Evolutionary conservation across 805 yeast genomes (phyloP).

Genomic region (Ascoidea tarda): DNA sequence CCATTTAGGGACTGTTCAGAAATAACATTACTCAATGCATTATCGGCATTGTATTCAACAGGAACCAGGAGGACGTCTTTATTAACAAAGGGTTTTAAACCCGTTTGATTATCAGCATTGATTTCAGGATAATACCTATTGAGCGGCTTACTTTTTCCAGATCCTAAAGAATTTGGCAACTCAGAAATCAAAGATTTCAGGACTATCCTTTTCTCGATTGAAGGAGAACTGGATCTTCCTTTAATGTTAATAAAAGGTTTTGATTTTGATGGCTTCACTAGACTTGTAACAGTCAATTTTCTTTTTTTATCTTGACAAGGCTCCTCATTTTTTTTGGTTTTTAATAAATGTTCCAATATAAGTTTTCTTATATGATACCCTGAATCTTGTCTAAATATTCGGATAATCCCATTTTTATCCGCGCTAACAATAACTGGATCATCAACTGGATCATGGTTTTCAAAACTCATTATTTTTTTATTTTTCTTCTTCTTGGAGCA

Average conservation of each 20-base stretch:
- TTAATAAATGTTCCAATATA: conserved; percentile 14
- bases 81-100: too few species aligned
- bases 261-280: conserved; percentile 11
- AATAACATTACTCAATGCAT: too few species aligned
- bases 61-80: background rate
- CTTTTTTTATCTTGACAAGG: conserved; percentile 3
- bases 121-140: too few species aligned
- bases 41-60: too few species aligned
- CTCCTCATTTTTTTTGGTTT: conserved; percentile 1
- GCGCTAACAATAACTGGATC: conserved; percentile 52
- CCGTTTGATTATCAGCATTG: too few species aligned
- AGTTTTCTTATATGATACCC: conserved; percentile 32
- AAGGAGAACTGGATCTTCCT: background rate
- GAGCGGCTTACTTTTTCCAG: background rate
- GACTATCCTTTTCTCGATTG: conserved; percentile 4
- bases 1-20: conserved; percentile 10
- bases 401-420: conserved; percentile 56
- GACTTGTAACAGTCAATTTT: conserved; percentile 9
- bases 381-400: conserved; percentile 72
- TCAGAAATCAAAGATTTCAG: background rate
- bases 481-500: background rate
- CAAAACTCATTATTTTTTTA: background rate
- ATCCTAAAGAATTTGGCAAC: background rate
- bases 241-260: conserved; percentile 6
- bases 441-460: conserved; percentile 6